These are phyloP conservation scores for Blastomyces parvus DNA, from an alignment of 2,329 filamentous ascomycete species.

Conservation along the genomic window DNA sequence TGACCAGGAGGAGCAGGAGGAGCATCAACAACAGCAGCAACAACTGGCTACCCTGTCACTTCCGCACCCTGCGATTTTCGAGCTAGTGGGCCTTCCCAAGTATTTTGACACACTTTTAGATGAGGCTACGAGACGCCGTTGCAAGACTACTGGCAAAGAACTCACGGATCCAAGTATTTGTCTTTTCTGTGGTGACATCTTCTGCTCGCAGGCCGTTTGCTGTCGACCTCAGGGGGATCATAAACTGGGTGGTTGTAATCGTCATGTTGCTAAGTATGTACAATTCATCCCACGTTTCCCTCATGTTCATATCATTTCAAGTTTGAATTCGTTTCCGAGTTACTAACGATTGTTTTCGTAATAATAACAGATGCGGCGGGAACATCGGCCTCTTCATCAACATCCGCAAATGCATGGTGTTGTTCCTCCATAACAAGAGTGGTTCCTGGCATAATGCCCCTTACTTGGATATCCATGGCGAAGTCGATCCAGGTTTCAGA, in stretches of 20 bases:
- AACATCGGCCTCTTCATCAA: constrained; percentile 93
- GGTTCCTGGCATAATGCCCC: constrained; percentile 82
- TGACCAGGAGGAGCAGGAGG: neutral
- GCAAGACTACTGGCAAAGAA: constrained; percentile 84
- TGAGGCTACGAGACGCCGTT: constrained; percentile 72
- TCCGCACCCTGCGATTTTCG: constrained; percentile 84
- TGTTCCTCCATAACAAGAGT: constrained; percentile 72
- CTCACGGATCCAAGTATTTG: constrained; percentile 85
- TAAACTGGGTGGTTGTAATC: constrained; percentile 73
- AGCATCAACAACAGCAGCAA: neutral
- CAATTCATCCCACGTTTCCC: neutral
- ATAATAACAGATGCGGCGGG: constrained; percentile 60
- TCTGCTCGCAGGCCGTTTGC: constrained; percentile 89
- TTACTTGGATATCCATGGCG: constrained; percentile 92
- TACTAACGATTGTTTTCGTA: constrained; percentile 11
- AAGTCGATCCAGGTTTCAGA: constrained; percentile 82
- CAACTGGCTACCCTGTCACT: constrained; percentile 38
- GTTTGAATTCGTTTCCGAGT: neutral
- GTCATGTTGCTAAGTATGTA: constrained; percentile 74
- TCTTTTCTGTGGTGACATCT: constrained; percentile 91
- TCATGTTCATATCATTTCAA: neutral
- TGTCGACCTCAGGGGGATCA: constrained; percentile 55
- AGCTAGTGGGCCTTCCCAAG: constrained; percentile 82
- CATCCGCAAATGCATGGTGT: constrained; percentile 87
- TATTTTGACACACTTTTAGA: constrained; percentile 90